A percentile compares a stretch with the other conserved stretches of the same genome.
Conservation (phyloP, 75 land plant species). For the Picea sitchensis region DNA sequence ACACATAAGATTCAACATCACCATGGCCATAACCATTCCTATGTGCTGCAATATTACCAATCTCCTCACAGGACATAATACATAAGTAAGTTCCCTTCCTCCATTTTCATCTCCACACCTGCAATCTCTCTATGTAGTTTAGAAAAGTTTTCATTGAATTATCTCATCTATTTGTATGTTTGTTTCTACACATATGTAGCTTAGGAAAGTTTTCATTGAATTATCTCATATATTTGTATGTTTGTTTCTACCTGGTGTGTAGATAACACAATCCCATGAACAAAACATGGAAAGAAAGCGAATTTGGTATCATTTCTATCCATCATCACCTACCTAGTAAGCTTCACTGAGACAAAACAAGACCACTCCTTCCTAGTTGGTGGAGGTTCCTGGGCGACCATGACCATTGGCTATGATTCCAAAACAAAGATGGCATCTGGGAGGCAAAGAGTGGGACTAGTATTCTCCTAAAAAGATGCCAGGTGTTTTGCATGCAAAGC, state of each 20-base stretch:
- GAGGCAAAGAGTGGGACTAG: too few relatives aligned
- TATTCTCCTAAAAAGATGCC: too few relatives aligned
- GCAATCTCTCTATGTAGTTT: not conserved
- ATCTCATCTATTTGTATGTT: not conserved
- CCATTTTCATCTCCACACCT: not conserved
- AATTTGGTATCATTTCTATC: too few relatives aligned
- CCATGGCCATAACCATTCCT: conserved; percentile 29
- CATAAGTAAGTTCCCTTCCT: conserved; percentile 21
- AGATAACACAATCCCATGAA: not conserved
- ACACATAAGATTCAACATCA: conserved; percentile 21
- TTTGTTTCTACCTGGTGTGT: not conserved
- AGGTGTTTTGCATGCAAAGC: too few relatives aligned
- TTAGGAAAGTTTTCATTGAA: not conserved
- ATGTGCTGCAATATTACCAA: conserved; percentile 39
- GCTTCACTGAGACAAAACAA: too few relatives aligned
- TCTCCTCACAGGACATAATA: conserved; percentile 34
- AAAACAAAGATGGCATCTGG: too few relatives aligned
- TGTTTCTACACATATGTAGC: not conserved
- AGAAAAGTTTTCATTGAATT: not conserved
- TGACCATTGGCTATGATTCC: too few relatives aligned
- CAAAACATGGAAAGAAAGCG: too few relatives aligned
- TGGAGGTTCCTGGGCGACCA: too few relatives aligned
- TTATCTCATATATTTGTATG: not conserved
- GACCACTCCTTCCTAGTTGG: too few relatives aligned
- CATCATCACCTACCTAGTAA: too few relatives aligned